Evolutionary conservation across 768 basidiomycete species (phyloP).

Genomic region (Tulasnella calospora): DNA sequence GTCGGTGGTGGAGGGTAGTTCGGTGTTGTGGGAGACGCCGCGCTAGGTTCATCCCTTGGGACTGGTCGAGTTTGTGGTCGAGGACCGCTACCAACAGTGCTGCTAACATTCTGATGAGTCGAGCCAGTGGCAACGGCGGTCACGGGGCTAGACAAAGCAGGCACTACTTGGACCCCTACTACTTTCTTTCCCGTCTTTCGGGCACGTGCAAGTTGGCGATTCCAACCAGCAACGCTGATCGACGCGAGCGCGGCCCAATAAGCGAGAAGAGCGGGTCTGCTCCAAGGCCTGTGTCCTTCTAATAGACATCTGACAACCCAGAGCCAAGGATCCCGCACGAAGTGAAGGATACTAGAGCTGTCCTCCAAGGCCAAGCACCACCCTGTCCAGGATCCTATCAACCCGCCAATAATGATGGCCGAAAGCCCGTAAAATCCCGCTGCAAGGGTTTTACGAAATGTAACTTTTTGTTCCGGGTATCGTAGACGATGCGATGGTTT

Average conservation of each 20-base stretch:
- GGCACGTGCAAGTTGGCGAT: slow-evolving; percentile 60
- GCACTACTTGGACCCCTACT: neutral
- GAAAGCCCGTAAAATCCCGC: slow-evolving; percentile 77
- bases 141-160: neutral
- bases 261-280: slow-evolving; percentile 63
- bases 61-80: neutral
- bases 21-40: neutral
- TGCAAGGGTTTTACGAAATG: slow-evolving; percentile 78
- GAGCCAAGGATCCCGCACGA: slow-evolving; percentile 70
- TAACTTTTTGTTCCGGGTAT: slow-evolving; percentile 74
- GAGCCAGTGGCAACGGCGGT: neutral
- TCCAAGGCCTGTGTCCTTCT: slow-evolving; percentile 72
- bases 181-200: slow-evolving; percentile 12
- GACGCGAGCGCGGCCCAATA: slow-evolving; percentile 82
- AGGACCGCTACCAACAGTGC: neutral
- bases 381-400: slow-evolving; percentile 89
- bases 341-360: neutral
- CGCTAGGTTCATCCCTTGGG: neutral
- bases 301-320: slow-evolving; percentile 77
- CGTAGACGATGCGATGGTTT: slow-evolving; percentile 73
- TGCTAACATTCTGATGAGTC: neutral
- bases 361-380: slow-evolving; percentile 54
- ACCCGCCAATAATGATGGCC: slow-evolving; percentile 66
- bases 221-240: slow-evolving; percentile 93
- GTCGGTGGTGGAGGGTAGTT: neutral